Conservation (phyloP, 306 rosid species). For the Cucumis cinereus region DNA sequence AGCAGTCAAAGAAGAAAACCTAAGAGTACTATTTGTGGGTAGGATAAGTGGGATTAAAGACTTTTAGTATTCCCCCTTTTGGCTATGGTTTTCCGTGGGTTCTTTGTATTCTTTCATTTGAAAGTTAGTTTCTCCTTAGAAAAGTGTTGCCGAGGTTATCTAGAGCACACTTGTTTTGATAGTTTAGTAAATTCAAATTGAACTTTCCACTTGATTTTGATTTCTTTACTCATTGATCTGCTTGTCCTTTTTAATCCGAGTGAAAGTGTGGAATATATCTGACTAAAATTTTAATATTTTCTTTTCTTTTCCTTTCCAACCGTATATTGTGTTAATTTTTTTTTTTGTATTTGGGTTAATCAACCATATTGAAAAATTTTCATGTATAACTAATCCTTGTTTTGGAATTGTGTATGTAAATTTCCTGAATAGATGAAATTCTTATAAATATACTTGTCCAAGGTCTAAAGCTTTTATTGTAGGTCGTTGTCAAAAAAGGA, state of each 20-base stretch:
- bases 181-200: neutral
- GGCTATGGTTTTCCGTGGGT: neutral
- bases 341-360: neutral
- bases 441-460: neutral
- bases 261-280: neutral
- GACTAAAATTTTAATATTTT: neutral
- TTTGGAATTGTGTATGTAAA: neutral
- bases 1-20: neutral
- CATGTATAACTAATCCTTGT: neutral
- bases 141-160: neutral
- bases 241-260: neutral
- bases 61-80: neutral
- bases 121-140: neutral
- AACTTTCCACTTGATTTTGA: neutral
- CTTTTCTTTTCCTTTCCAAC: neutral
- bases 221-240: neutral
- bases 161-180: neutral
- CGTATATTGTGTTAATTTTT: neutral
- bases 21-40: neutral
- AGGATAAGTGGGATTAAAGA: neutral
- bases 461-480: conserved; percentile 35
- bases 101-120: neutral
- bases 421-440: neutral
- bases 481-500: conserved; percentile 87
- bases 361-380: neutral